phyloP scores from a whole-genome alignment of 768 basidiomycete genomes.

The Tricholoma sp. region DNA sequence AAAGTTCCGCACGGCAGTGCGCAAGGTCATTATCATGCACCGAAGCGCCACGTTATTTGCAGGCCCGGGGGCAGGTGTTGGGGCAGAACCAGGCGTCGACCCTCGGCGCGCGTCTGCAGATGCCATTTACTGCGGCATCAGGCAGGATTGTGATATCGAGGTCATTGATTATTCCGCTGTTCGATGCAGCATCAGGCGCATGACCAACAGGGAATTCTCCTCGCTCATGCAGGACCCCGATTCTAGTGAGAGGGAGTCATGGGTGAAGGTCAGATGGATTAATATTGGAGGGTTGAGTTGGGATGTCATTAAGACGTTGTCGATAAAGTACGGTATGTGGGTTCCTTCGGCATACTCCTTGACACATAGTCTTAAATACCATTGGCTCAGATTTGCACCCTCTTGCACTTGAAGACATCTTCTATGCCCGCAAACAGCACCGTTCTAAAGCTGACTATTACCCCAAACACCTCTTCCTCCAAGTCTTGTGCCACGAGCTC shows the following conservation, averaged over 20 bases:
- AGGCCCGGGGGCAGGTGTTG: slow-evolving; percentile 34
- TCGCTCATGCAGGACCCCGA: slow-evolving; percentile 40
- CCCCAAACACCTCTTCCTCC: slow-evolving; percentile 62
- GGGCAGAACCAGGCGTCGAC: slow-evolving; percentile 71
- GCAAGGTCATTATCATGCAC: slow-evolving; percentile 59
- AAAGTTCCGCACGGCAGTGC: slow-evolving; percentile 49
- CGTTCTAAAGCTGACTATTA: slow-evolving; percentile 74
- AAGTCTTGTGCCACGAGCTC: slow-evolving; percentile 61
- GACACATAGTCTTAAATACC: background rate
- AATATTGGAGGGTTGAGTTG: slow-evolving; percentile 65
- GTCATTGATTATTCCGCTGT: slow-evolving; percentile 61
- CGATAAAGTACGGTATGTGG: slow-evolving; percentile 54
- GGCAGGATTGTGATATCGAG: slow-evolving; percentile 60
- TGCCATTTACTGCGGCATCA: slow-evolving; percentile 50
- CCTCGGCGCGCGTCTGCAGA: slow-evolving; percentile 56
- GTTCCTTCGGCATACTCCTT: background rate
- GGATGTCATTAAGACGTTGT: slow-evolving; percentile 68
- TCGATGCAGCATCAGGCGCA: slow-evolving; percentile 45
- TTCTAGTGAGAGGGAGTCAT: slow-evolving; percentile 45
- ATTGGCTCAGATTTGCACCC: slow-evolving; percentile 54
- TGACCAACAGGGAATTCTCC: slow-evolving; percentile 61
- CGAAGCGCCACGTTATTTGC: slow-evolving; percentile 41
- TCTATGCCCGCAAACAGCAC: slow-evolving; percentile 47
- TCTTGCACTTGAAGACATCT: slow-evolving; percentile 65
- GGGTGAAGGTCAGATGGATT: slow-evolving; percentile 73